phyloP scores from a whole-genome alignment of 352 stramenopile genomes.

The Phytopythium delawarense region DNA sequence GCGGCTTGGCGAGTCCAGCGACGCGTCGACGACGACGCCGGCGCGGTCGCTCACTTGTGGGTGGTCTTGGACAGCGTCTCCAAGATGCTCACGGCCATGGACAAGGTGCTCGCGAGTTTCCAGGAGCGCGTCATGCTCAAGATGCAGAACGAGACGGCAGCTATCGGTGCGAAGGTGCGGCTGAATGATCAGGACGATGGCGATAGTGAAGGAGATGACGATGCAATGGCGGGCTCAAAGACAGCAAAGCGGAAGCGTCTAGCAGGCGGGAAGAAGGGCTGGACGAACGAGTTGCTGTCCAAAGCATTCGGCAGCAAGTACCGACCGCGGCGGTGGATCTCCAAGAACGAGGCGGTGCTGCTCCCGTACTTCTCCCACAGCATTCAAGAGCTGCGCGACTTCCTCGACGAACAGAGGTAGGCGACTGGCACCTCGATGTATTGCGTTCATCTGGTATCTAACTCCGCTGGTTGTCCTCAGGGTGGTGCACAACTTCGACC shows the following conservation, averaged over 20 bases:
- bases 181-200: background rate
- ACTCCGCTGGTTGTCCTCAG: background rate
- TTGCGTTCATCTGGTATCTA: background rate
- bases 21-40: constrained; percentile 19
- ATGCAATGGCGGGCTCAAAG: background rate
- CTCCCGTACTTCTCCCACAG: constrained; percentile 62
- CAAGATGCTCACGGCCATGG: constrained; percentile 31
- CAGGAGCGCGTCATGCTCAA: constrained; percentile 65
- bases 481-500: constrained; percentile 7
- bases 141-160: constrained; percentile 44
- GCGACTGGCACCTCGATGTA: background rate
- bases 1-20: constrained; percentile 45
- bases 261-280: constrained; percentile 16
- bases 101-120: constrained; percentile 36
- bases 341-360: constrained; percentile 50
- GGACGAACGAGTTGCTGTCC: constrained; percentile 47
- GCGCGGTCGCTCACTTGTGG: constrained; percentile 41
- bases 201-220: constrained; percentile 3
- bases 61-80: constrained; percentile 33
- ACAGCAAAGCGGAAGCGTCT: background rate
- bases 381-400: constrained; percentile 58
- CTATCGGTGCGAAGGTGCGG: constrained; percentile 12
- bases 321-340: constrained; percentile 52
- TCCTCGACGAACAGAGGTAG: constrained; percentile 50
- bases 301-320: constrained; percentile 55